Conservation (phyloP, 768 basidiomycete genomes). For the Pleurotus platypus region DNA sequence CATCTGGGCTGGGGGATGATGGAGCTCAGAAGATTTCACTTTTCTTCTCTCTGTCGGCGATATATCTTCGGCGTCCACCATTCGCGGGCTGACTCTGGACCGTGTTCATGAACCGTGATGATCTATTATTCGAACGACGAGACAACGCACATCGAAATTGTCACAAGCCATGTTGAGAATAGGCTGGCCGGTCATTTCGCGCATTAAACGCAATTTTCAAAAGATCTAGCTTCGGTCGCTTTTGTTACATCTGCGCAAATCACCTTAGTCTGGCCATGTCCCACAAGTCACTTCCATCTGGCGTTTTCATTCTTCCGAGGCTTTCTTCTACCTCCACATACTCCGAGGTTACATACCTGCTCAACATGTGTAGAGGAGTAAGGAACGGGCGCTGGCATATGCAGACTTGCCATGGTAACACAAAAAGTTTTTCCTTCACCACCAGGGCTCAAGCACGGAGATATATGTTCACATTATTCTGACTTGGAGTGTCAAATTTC, state of each 20-base stretch:
- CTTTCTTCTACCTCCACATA: background rate
- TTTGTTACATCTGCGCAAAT: too few relatives aligned
- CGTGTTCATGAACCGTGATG: too few relatives aligned
- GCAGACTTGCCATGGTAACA: slow-evolving; percentile 1
- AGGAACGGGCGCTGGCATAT: slow-evolving; percentile 5
- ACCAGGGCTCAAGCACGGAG: background rate
- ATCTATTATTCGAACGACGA: too few relatives aligned
- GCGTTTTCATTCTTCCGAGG: background rate
- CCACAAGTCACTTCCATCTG: background rate
- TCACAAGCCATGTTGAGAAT: background rate
- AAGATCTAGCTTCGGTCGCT: too few relatives aligned
- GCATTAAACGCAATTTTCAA: too few relatives aligned
- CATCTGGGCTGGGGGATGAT: too few relatives aligned
- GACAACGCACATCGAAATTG: background rate
- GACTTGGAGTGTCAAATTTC: background rate
- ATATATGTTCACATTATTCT: background rate
- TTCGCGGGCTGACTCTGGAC: background rate
- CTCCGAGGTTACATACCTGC: background rate
- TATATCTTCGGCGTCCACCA: background rate
- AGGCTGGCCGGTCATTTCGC: too few relatives aligned
- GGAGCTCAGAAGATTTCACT: background rate
- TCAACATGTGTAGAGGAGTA: background rate
- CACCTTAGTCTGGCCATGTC: too few relatives aligned
- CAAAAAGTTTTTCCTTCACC: too few relatives aligned
- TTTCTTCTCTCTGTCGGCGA: background rate